These are phyloP conservation scores for Colletotrichum phormii DNA, from an alignment of 2,329 filamentous ascomycete species.

Conservation along the genomic window DNA sequence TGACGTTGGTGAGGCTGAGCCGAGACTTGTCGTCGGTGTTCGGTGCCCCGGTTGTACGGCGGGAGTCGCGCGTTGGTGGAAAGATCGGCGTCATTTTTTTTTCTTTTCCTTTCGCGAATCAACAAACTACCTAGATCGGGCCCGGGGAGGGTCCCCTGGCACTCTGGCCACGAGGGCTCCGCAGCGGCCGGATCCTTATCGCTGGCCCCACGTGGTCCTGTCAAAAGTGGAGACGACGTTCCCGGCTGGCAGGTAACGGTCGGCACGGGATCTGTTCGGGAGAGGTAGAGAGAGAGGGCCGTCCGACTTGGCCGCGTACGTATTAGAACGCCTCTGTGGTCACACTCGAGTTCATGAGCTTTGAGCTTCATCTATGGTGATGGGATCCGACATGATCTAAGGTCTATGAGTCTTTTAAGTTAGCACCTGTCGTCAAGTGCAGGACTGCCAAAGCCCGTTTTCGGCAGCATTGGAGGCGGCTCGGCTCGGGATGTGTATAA, in stretches of 20 bases:
- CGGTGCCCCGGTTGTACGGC: neutral
- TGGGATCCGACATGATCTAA: no score
- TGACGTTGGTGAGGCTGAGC: neutral
- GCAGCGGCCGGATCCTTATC: conserved; percentile 7
- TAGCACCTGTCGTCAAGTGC: no score
- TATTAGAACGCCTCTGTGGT: neutral
- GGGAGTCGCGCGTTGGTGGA: neutral
- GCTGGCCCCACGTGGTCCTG: conserved; percentile 22
- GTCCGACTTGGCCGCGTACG: neutral
- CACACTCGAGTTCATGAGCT: no score
- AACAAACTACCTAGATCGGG: neutral
- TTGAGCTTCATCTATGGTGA: no score
- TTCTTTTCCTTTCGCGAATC: neutral
- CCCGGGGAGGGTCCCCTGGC: neutral
- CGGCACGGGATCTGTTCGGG: neutral
- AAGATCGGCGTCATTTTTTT: neutral
- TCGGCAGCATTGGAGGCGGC: no score
- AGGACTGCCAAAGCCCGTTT: no score
- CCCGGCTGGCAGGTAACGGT: conserved; percentile 17
- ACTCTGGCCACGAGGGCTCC: neutral
- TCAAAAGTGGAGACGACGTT: conserved; percentile 17
- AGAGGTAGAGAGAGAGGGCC: neutral
- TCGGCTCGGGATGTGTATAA: no score
- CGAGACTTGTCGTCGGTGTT: neutral
- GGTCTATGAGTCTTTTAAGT: no score